Base-by-base conservation (phyloP, 2,329 filamentous ascomycete species). In the Cladosporium sp. region DNA sequence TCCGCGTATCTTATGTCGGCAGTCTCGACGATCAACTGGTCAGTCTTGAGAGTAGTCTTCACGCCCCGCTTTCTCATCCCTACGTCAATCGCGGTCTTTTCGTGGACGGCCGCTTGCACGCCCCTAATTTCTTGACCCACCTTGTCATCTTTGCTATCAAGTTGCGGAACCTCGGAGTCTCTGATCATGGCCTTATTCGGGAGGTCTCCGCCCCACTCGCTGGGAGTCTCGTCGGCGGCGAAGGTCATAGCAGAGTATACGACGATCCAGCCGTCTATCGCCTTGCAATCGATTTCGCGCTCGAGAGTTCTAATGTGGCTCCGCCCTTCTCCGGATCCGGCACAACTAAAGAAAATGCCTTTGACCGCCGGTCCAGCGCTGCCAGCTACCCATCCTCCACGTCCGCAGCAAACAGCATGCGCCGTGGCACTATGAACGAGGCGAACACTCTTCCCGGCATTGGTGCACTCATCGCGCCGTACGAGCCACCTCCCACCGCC, bases 11-110 rank as follows among this genome's bases (percentile, higher is more conserved):
- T 0, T 96, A 91, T 66, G 79, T 95, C 53, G 92, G 92, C 48
- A 96, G 91, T 68, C 95, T 99, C 45, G 93, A 99, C 66, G 93
- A 99, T 68, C 93, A 99, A 68, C 77, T 99, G 2, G 91, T 99
- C 12, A 92, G 91, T 3, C 76, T 99, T 64, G 92, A 96, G 76
- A 96, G 91, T 2, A 90, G 92, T 13, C 83, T 93, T 0, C 95
- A 95, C 68, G 86, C 89, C 0, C 87, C 87, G 0, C 83, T 90
- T 3, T 84, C 83, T 17, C 93, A 99, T 63, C 93, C 93, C 0
- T 91, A 96, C 67, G 92, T 97, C 52, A 95, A 90, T 67, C 85
- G 93, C 22, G 89, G 91, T n/a, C 90, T 95, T 13, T 97, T 97
- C 65, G 88, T 99, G 48, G 92, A 99, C 68, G 89, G 91, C 20